These are phyloP conservation scores for Neocallimastix lanati DNA, from an alignment of 192 early-diverging fungal species.

Conservation along the genomic window DNA sequence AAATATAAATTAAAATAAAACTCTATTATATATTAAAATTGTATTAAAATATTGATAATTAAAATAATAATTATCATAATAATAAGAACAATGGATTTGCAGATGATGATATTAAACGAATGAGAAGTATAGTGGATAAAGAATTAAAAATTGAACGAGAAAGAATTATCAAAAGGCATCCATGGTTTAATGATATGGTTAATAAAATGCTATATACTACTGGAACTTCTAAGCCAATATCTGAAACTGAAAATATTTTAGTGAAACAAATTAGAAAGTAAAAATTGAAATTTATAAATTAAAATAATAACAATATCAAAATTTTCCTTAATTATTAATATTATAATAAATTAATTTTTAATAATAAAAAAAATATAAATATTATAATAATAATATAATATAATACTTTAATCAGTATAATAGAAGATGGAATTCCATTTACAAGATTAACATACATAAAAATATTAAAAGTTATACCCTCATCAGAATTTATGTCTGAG, in stretches of 20 bases:
- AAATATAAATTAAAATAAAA: too few species aligned
- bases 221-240: slow-evolving; percentile 9
- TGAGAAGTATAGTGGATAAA: neutral
- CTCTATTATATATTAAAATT: too few species aligned
- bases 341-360: too few species aligned
- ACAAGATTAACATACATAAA: slow-evolving; percentile 21
- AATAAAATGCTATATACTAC: slow-evolving; percentile 18
- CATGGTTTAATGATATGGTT: slow-evolving; percentile 33
- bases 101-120: neutral
- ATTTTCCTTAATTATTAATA: too few species aligned
- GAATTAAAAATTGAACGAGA: neutral
- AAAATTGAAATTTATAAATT: too few species aligned
- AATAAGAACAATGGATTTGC: neutral
- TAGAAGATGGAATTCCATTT: slow-evolving; percentile 21
- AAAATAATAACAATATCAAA: too few species aligned
- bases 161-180: slow-evolving; percentile 13
- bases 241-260: slow-evolving; percentile 16
- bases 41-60: too few species aligned
- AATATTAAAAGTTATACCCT: slow-evolving; percentile 23
- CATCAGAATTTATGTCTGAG: slow-evolving; percentile 27
- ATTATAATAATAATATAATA: neutral
- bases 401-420: slow-evolving; percentile 3
- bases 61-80: too few species aligned
- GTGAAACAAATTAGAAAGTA: slow-evolving; percentile 23
- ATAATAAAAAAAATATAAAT: too few species aligned